These are phyloP conservation scores for Petrea volubilis DNA, from an alignment of 257 asterid genomes.

Conservation along the genomic window DNA sequence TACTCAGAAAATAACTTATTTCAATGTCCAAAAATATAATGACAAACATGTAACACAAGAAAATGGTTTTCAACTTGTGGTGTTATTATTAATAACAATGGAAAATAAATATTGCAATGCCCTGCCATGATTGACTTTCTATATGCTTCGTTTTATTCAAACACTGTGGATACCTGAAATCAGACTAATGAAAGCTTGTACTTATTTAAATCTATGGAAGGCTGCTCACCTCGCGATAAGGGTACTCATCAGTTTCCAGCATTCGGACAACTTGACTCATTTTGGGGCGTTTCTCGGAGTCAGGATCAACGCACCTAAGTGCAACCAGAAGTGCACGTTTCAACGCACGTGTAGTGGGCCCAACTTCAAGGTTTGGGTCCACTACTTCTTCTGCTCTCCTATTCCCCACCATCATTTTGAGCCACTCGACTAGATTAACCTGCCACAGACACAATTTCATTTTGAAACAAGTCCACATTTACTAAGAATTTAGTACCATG, in stretches of 20 bases:
- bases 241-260: conserved; percentile 88
- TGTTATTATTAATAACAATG: not conserved
- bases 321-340: conserved; percentile 90
- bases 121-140: not conserved
- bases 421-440: conserved; percentile 99
- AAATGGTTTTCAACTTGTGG: not conserved
- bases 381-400: conserved; percentile 94
- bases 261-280: conserved; percentile 90
- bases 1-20: not conserved
- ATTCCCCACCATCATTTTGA: conserved; percentile 92
- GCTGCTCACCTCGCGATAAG: conserved; percentile 79
- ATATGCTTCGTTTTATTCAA: not conserved
- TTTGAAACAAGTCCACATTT: not conserved
- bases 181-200: too few species aligned
- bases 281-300: conserved; percentile 87
- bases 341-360: conserved; percentile 74
- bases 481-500: conserved; percentile 22
- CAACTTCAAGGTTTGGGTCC: conserved; percentile 73
- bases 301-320: conserved; percentile 91
- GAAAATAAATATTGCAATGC: not conserved
- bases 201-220: too few species aligned
- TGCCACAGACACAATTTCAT: conserved; percentile 29
- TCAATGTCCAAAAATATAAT: not conserved
- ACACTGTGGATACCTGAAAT: too few species aligned
- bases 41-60: not conserved